These are phyloP conservation scores for Corrigiola litoralis DNA, from an alignment of 179 eudicot species.

Conservation along the genomic window DNA sequence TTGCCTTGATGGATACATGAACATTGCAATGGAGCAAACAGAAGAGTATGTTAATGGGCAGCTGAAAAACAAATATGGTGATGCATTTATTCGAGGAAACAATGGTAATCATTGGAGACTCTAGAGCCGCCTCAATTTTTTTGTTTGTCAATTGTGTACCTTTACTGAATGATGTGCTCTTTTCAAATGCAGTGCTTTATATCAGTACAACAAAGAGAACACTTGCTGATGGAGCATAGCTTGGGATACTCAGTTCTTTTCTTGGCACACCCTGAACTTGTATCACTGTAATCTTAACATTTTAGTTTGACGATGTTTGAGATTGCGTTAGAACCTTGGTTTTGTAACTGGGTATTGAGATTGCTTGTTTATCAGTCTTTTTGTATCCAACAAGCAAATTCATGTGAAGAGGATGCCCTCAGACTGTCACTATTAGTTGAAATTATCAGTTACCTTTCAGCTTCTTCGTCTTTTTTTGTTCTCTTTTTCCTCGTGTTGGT, in stretches of 20 bases:
- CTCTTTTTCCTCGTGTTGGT: no score
- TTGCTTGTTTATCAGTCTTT: background rate
- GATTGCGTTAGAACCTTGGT: background rate
- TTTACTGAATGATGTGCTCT: background rate
- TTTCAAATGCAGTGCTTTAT: slow-evolving; percentile 61
- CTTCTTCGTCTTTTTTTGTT: no score
- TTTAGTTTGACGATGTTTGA: background rate
- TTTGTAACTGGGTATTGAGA: background rate
- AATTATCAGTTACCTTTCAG: no score
- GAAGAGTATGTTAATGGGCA: slow-evolving; percentile 90
- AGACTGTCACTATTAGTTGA: no score
- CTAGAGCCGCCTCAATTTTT: background rate
- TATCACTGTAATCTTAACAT: background rate
- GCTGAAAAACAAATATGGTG: slow-evolving; percentile 91
- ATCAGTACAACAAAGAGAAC: slow-evolving; percentile 85
- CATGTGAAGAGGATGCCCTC: no score
- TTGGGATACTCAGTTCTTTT: background rate
- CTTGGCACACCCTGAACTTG: background rate
- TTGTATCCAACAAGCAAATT: no score
- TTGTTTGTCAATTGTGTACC: background rate
- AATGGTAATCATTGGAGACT: slow-evolving; percentile 46
- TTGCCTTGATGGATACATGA: slow-evolving; percentile 97
- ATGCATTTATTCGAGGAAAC: slow-evolving; percentile 95
- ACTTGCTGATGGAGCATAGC: slow-evolving; percentile 68
- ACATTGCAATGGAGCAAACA: slow-evolving; percentile 98